Base-by-base conservation (phyloP, 176 grass and related monocot genomes). In the Pontederia crassipes region DNA sequence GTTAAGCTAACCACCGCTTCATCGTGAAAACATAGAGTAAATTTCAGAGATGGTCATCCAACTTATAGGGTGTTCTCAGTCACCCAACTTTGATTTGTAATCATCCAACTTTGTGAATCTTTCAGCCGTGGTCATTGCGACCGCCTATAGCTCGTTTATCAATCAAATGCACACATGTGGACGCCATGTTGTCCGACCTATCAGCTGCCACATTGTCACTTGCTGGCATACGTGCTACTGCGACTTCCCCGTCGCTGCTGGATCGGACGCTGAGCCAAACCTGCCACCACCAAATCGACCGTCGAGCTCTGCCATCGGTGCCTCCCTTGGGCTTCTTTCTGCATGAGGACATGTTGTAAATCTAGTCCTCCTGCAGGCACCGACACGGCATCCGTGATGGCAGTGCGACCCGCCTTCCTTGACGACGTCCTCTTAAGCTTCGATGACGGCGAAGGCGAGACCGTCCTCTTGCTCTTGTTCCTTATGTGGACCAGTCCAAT, bases 401-500 rank as follows among this genome's bases (percentile, higher is more conserved):
- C 68, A 82, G 73, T 45, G 75, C 20, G 9, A 12, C 14, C 71
- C 2, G 26, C 7, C 28, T 75, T 72, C 16, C 54, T 10, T 12
- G 10, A 28, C 29, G 55, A 9, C 48, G 55, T 15, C 56, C 57
- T 18, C 57, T 78, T 95, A 10, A 15, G 12, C 14, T 27, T 27
- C 49, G 2, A 11, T 2, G 65, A 15, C 11, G 50, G 9, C 1
- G 15, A 45, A 8, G 17, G n/a, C 28, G 20, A 24, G 20, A 24
- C 20, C 59, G 66, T 78, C 7, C 65, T 65, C 12, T 71, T 77
- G 57, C 73, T 83, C 40, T 76, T 67, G 0, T 83, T 86, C 66
- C 77, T 82, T 76, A 97, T 97, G 60, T 87, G 79, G 28, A 97
- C 92, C 70, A 91, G 86, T 0, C 81, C 86, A 67, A 89, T 89